These are phyloP conservation scores for Ogataea nitratoaversa DNA, from an alignment of 805 yeast genomes.

Conservation along the genomic window DNA sequence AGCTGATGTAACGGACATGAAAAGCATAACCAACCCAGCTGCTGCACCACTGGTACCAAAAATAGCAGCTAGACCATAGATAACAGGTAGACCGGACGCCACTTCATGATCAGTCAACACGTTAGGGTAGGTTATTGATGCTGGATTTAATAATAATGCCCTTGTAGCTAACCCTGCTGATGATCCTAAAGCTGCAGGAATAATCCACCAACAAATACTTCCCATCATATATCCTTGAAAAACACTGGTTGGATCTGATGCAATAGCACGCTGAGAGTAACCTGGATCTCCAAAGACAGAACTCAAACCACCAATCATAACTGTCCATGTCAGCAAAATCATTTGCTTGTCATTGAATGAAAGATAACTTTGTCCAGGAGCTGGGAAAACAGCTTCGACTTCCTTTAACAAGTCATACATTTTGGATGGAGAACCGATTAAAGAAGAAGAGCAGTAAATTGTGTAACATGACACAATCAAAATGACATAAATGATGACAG, in stretches of 20 bases:
- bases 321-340: slow-evolving; percentile 29
- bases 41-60: slow-evolving; percentile 41
- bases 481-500: slow-evolving; percentile 32
- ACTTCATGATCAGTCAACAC: slow-evolving; percentile 35
- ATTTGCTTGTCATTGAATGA: slow-evolving; percentile 31
- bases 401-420: slow-evolving; percentile 39
- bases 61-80: slow-evolving; percentile 31
- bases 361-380: slow-evolving; percentile 29
- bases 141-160: slow-evolving; percentile 31
- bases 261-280: slow-evolving; percentile 37
- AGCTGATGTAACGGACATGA: slow-evolving; percentile 42
- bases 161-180: slow-evolving; percentile 36
- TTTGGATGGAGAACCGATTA: slow-evolving; percentile 41
- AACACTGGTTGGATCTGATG: slow-evolving; percentile 32
- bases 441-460: slow-evolving; percentile 33
- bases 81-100: slow-evolving; percentile 35
- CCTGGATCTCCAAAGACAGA: slow-evolving; percentile 26
- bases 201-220: slow-evolving; percentile 33
- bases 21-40: slow-evolving; percentile 36
- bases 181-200: slow-evolving; percentile 36
- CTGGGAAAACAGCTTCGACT: slow-evolving; percentile 30
- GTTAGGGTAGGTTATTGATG: slow-evolving; percentile 38
- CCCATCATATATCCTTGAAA: slow-evolving; percentile 35
- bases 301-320: slow-evolving; percentile 57
- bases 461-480: slow-evolving; percentile 31